phyloP scores from a whole-genome alignment of 768 basidiomycete species.

The Dioszegia crocea region DNA sequence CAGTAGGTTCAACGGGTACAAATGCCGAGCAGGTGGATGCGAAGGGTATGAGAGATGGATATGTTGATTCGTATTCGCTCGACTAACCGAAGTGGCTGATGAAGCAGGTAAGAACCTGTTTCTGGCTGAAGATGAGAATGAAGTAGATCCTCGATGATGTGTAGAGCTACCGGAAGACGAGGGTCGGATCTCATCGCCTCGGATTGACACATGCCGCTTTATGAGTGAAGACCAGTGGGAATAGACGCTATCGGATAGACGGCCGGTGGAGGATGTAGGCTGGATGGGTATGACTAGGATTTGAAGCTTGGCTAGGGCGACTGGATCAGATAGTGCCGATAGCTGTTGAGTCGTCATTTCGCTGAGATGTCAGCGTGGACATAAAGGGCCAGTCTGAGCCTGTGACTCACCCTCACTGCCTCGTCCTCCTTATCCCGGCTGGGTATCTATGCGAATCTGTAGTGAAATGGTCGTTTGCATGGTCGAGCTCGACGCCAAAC shows the following conservation, averaged over 20 bases:
- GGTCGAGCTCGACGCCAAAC: too few relatives aligned
- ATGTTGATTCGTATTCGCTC: conserved; percentile 60
- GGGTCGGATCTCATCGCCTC: conserved; percentile 54
- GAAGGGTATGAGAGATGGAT: conserved; percentile 75
- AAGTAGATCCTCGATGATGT: conserved; percentile 14
- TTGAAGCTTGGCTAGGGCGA: conserved; percentile 74
- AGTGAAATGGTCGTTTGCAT: too few relatives aligned
- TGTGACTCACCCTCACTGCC: not conserved
- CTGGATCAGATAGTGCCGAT: conserved; percentile 36
- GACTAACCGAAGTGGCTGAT: conserved; percentile 51
- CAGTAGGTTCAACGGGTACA: conserved; percentile 66
- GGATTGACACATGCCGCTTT: conserved; percentile 75
- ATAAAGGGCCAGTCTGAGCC: not conserved
- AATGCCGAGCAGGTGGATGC: conserved; percentile 68
- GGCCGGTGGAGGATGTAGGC: not conserved
- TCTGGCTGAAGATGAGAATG: conserved; percentile 12
- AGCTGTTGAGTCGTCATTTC: conserved; percentile 13
- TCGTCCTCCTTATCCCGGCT: too few relatives aligned
- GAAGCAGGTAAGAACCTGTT: conserved; percentile 77
- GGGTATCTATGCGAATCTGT: too few relatives aligned
- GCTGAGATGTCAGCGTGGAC: not conserved
- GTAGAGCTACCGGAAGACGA: conserved; percentile 8
- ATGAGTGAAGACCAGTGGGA: conserved; percentile 72
- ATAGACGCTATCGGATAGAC: conserved; percentile 61
- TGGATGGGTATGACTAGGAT: conserved; percentile 77